Evolutionary conservation across 1,284 basidiomycete species (phyloP).

Genomic region (Ganoderma boninense): DNA sequence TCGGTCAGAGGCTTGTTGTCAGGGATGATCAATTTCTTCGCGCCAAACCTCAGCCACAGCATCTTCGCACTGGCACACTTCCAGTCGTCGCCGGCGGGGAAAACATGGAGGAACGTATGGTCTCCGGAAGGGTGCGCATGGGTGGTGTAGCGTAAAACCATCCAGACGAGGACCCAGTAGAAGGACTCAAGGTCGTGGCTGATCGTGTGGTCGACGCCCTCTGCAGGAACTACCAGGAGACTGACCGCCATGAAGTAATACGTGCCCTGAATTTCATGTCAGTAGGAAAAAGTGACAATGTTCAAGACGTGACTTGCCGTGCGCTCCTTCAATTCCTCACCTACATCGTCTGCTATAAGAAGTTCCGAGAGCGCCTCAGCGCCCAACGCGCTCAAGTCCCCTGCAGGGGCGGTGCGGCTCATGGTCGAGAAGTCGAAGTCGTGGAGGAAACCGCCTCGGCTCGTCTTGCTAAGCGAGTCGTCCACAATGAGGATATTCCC

Average conservation of each 20-base stretch:
- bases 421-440: constrained; percentile 24
- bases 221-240: neutral
- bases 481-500: constrained; percentile 21
- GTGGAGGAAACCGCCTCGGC: constrained; percentile 19
- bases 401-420: neutral
- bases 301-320: no score
- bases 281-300: no score
- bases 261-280: no score
- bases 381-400: neutral
- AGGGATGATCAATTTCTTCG: neutral
- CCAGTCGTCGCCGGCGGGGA: neutral
- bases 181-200: constrained; percentile 13
- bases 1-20: neutral
- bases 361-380: neutral
- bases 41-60: neutral
- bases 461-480: neutral
- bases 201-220: neutral
- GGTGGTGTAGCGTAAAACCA: constrained; percentile 10
- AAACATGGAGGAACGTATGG: neutral
- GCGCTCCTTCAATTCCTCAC: no score
- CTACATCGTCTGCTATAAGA: neutral
- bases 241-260: constrained; percentile 14
- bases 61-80: neutral
- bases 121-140: neutral
- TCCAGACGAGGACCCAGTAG: constrained; percentile 18